A percentile compares a stretch with the other conserved stretches of the same genome.
Evolutionary conservation across 306 rosid species (phyloP).

Genomic region (Malus fusca): DNA sequence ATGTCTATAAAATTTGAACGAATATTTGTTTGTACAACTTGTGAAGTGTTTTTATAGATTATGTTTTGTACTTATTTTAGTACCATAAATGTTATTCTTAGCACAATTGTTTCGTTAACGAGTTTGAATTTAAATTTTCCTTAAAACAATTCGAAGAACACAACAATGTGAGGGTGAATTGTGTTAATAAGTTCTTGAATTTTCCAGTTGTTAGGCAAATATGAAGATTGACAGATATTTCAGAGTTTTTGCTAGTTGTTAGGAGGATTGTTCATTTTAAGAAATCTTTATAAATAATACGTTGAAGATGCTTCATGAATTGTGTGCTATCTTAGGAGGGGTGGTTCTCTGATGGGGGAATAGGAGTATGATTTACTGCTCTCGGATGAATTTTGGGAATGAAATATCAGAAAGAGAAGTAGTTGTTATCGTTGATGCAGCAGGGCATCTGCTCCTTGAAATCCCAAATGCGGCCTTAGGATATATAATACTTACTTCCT

Average conservation of each 20-base stretch:
- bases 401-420: background rate
- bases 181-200: background rate
- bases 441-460: background rate
- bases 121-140: background rate
- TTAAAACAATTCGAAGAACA: background rate
- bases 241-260: background rate
- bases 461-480: background rate
- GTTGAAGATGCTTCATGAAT: background rate
- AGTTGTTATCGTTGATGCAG: background rate
- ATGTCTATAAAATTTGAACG: slow-evolving; percentile 17
- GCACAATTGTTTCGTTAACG: background rate
- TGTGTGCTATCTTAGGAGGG: background rate
- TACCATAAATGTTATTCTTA: background rate
- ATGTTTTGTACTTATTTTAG: background rate
- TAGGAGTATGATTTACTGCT: background rate
- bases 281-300: background rate
- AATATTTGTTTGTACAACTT: background rate
- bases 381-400: background rate
- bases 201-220: background rate
- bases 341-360: background rate
- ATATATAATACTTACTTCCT: background rate
- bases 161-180: background rate
- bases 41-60: background rate
- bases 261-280: background rate
- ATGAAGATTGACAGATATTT: background rate